Evolutionary conservation across 2,329 filamentous ascomycete genomes (phyloP), one percentile per base, ranked within the genome.

Genomic region (Ampelomyces quisqualis): DNA sequence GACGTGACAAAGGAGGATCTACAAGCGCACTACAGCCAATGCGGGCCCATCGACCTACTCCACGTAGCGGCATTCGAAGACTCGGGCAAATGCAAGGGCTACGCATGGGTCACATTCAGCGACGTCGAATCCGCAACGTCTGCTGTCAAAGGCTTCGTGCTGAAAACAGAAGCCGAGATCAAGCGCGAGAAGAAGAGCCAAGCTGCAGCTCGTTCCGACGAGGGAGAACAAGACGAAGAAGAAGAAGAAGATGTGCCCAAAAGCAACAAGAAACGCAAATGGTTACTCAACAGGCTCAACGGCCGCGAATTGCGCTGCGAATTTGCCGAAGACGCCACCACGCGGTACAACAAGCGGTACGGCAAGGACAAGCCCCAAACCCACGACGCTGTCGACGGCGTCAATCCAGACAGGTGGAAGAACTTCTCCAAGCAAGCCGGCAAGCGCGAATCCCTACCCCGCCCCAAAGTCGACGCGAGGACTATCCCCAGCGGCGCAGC

Each of bases 11-110:
- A 91, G 57, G 89, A 95, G 39, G 83, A 88, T 56, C 70, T 98
- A 34, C 76, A 82, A 53, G 77, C 84, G 50, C 88, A 95, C 64
- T 97, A 95, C 67, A 78, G 78, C 34, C 88, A 85, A 65, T 97
- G 91, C 64, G 93, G 93, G 35, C 77, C 84, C 48, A 81, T 97
- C 47, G 81, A 84, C 38, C 87, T 87, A 73, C 79, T 89, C 51
- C 91, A 95, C 71, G 76, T 97, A 53, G 93, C 93, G 2, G 95
- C 90, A 0, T 98, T 98, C 64, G 88, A 97, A 69, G 94, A 98
- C 68, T 85, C 85, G 14, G 93, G 93, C 29, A 98, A 97, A 73
- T 98, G 93, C 75, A 97, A 97, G 73, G 94, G 93, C 13, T 98
- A 86, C 71, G 93, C 85, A 5, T 98, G 93, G 90, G 82, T 98